A percentile compares a stretch with the other conserved stretches of the same genome.
phyloP scores from a whole-genome alignment of 495 filamentous ascomycete genomes.

The Astrothelium subdiscretum region DNA sequence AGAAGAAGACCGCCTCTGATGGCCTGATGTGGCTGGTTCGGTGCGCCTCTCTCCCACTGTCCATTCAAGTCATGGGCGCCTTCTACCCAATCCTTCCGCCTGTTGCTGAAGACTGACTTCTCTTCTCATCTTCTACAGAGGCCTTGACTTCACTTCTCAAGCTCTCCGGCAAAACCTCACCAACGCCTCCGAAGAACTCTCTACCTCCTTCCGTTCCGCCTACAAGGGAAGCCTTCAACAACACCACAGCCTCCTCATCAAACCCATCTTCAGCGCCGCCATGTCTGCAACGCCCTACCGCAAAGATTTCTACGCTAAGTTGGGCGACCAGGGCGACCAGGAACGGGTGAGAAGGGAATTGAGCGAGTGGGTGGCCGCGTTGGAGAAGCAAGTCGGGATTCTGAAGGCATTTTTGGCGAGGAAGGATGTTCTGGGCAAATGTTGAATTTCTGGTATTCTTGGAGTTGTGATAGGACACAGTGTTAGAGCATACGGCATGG shows the following conservation, averaged over 20 bases:
- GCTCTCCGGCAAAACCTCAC: conserved; percentile 67
- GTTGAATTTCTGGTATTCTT: not conserved
- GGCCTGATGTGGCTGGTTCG: conserved; percentile 85
- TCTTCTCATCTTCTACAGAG: conserved; percentile 38
- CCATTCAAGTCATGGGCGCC: conserved; percentile 2
- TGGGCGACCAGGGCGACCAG: conserved; percentile 56
- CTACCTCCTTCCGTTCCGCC: conserved; percentile 71
- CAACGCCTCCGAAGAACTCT: conserved; percentile 59
- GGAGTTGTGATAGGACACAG: not conserved
- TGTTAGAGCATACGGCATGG: not conserved
- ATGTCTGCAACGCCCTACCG: conserved; percentile 89
- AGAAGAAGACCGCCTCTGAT: conserved; percentile 75
- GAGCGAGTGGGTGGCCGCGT: conserved; percentile 54
- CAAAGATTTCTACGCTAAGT: conserved; percentile 77
- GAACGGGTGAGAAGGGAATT: conserved; percentile 49
- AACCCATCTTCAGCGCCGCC: conserved; percentile 80
- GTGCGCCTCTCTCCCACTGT: conserved; percentile 36
- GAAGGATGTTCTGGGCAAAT: conserved; percentile 14
- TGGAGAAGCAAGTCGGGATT: conserved; percentile 47
- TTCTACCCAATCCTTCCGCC: conserved; percentile 7
- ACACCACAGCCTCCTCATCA: conserved; percentile 77
- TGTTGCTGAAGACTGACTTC: not conserved
- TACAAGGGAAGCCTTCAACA: conserved; percentile 80
- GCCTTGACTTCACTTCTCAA: conserved; percentile 81
- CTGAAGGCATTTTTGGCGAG: conserved; percentile 27